These are phyloP conservation scores for Bretschneidera sinensis DNA, from an alignment of 345 rosid species.

Conservation along the genomic window DNA sequence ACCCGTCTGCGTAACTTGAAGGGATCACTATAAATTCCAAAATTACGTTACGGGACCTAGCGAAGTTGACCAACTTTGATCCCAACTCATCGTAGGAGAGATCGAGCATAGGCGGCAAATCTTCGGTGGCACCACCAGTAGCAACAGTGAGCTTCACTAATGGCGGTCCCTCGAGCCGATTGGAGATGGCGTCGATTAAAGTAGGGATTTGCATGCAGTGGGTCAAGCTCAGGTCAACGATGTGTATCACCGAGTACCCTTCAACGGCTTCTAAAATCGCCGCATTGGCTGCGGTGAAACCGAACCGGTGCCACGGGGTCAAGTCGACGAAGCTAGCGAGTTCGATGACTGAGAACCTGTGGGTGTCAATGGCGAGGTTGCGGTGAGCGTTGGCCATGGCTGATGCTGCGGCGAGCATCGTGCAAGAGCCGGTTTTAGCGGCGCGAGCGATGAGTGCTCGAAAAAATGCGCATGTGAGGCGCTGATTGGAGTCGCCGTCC, in stretches of 20 bases:
- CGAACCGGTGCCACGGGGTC: slow-evolving; percentile 96
- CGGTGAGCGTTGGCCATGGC: slow-evolving; percentile 33
- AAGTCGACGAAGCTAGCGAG: slow-evolving; percentile 82
- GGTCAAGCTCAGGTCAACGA: slow-evolving; percentile 76
- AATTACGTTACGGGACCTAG: slow-evolving; percentile 58
- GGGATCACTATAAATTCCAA: slow-evolving; percentile 56
- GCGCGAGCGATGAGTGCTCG: slow-evolving; percentile 81
- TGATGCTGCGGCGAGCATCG: slow-evolving; percentile 51
- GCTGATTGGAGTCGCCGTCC: slow-evolving; percentile 83
- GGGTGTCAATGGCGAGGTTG: slow-evolving; percentile 38
- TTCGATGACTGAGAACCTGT: slow-evolving; percentile 71
- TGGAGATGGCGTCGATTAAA: slow-evolving; percentile 66
- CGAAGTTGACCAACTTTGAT: slow-evolving; percentile 58
- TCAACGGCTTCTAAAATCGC: slow-evolving; percentile 71
- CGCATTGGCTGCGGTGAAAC: slow-evolving; percentile 84
- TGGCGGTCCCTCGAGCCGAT: slow-evolving; percentile 50
- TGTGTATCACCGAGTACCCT: slow-evolving; percentile 65
- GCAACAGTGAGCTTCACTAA: slow-evolving; percentile 70
- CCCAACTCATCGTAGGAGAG: slow-evolving; percentile 69
- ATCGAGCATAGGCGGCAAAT: slow-evolving; percentile 48
- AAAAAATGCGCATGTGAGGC: slow-evolving; percentile 64
- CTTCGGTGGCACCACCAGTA: slow-evolving; percentile 27
- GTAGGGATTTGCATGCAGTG: slow-evolving; percentile 99
- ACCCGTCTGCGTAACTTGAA: slow-evolving; percentile 62
- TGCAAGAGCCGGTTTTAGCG: slow-evolving; percentile 54